Evolutionary conservation across 306 rosid species (phyloP), one percentile per base, ranked within the genome.

Genomic region (Luffa aegyptiaca): DNA sequence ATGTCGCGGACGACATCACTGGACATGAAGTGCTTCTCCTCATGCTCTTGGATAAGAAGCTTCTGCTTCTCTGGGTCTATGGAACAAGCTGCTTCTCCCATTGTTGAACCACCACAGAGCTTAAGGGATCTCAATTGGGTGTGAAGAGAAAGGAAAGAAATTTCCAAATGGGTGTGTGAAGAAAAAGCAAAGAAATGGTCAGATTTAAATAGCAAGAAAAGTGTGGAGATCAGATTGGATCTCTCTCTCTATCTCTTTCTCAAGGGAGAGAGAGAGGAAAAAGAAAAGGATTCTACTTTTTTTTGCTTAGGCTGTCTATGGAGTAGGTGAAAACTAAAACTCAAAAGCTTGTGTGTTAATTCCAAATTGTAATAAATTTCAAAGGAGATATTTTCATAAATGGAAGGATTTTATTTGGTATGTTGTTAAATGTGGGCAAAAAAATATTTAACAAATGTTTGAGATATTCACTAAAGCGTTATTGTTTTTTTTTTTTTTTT

Each of bases 21-120:
- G 0, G 90, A 87, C 90, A 80, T 87, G 83, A 87, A 87, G 81
- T 87, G 90, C 81, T 84, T 87, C 80, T 87, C 90, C 73, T 84
- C 85, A 64, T 87, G 88, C 8, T 84, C 88, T 8, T 84, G 85
- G 3, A 87, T 83, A 21, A 82, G 63, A 44, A 82, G 74, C 80
- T 55, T 66, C 49, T 87, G 90, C 82, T 87, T 87, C 85, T 84
- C 83, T 72, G 84, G 76, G 77, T 87, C 86, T 5, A 80, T 77
- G 59, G 49, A 76, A 5, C 77, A 75, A 74, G 58, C 75, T 59
- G 73, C 57, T 65, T 68, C 82, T 5, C 77, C 82, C 82, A 79
- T 79, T 51, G 59, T 17, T 35, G 12, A 76, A 31, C 0, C 69
- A 62, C 69, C 42, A 33, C 41, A 33, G 3, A 65, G 31, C 31